A percentile compares a stretch with the other conserved stretches of the same genome.
Evolutionary conservation across 2,329 filamentous ascomycete species (phyloP).

Genomic region (Fusarium decemcellulare): DNA sequence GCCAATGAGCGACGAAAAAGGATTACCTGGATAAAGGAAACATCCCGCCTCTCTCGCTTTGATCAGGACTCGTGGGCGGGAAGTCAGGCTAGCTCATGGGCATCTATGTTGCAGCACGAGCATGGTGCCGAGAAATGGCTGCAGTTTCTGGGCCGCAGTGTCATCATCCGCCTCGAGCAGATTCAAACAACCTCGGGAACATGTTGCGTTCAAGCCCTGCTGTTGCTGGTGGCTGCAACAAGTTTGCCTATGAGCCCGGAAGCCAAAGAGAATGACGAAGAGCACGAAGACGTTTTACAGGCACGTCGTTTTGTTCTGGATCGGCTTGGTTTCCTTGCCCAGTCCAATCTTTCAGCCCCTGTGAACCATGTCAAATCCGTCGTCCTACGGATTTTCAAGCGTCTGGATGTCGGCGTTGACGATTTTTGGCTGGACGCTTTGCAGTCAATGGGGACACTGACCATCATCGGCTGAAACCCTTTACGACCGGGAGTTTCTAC

Average conservation of each 20-base stretch:
- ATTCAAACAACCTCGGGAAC: not conserved
- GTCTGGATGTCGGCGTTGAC: constrained; percentile 1
- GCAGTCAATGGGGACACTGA: not conserved
- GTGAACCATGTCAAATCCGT: not conserved
- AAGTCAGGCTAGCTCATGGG: not conserved
- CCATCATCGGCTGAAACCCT: not conserved
- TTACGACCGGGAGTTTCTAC: no score
- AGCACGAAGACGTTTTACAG: not conserved
- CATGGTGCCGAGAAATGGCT: not conserved
- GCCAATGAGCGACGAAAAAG: not conserved
- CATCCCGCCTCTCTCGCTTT: not conserved
- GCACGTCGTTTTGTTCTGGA: constrained; percentile 2
- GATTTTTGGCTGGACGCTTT: constrained; percentile 5
- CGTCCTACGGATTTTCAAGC: constrained; percentile 4
- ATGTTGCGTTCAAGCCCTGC: not conserved
- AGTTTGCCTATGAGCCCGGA: not conserved
- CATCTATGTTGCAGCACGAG: not conserved
- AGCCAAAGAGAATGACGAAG: not conserved
- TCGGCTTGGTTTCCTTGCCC: not conserved
- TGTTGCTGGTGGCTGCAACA: not conserved
- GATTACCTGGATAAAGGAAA: not conserved
- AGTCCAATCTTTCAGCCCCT: not conserved
- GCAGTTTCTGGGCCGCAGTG: not conserved
- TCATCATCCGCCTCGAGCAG: constrained; percentile 6
- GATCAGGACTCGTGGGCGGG: not conserved